phyloP scores from a whole-genome alignment of 768 basidiomycete genomes.

The Daedaleopsis sinensis region DNA sequence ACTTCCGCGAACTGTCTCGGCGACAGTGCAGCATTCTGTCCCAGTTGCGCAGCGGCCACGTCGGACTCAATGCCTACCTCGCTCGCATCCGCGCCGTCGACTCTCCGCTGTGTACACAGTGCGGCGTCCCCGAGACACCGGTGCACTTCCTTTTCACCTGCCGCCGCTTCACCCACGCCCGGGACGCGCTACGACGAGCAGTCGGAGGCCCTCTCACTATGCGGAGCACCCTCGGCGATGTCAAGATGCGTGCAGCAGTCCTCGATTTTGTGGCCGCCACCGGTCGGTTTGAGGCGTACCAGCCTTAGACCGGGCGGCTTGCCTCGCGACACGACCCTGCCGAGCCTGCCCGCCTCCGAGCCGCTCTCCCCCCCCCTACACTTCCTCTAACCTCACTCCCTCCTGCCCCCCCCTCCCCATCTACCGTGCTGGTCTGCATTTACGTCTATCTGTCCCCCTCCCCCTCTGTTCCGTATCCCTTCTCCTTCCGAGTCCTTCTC shows the following conservation, averaged over 20 bases:
- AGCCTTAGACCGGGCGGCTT: not conserved
- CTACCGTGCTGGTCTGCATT: too few relatives aligned
- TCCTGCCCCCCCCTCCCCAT: too few relatives aligned
- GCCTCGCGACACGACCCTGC: not conserved
- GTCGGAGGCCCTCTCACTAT: conserved; percentile 2
- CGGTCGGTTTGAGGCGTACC: conserved; percentile 3
- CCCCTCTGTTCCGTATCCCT: not conserved
- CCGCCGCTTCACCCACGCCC: conserved; percentile 2
- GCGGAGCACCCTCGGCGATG: not conserved
- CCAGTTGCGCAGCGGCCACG: conserved; percentile 37
- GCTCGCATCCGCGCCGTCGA: conserved; percentile 12
- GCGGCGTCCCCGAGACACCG: conserved; percentile 18
- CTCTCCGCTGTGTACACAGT: conserved; percentile 19
- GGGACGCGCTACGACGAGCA: not conserved
- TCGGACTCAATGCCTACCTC: conserved; percentile 33
- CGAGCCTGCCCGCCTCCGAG: too few relatives aligned
- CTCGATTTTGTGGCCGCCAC: conserved; percentile 15
- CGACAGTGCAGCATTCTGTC: conserved; percentile 23
- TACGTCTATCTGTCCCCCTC: not conserved
- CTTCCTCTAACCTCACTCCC: too few relatives aligned
- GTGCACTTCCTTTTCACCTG: conserved; percentile 23
- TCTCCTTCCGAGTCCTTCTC: not conserved
- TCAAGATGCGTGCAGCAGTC: not conserved
- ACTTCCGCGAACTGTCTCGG: not conserved
- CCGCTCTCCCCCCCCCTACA: too few relatives aligned